These are phyloP conservation scores for Aspergillus phoenicis DNA, from an alignment of 2,329 filamentous ascomycete species.

Conservation along the genomic window DNA sequence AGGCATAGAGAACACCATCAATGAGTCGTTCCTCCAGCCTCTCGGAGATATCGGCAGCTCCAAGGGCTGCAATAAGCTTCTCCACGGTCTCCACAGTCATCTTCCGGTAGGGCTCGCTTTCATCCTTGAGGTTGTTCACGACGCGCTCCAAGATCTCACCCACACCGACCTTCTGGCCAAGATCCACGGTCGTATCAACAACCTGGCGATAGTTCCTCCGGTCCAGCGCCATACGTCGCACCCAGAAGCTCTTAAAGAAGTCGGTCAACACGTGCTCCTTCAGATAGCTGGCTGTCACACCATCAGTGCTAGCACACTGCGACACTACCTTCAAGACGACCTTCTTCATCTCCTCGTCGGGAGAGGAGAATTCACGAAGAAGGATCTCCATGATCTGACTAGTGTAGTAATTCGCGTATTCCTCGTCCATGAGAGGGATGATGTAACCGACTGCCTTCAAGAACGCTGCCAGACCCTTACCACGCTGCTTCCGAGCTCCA, in stretches of 20 bases:
- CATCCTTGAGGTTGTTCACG: slow-evolving; percentile 94
- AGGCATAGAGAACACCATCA: slow-evolving; percentile 91
- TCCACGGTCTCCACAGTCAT: slow-evolving; percentile 99
- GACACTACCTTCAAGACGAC: slow-evolving; percentile 97
- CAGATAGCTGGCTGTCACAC: slow-evolving; percentile 90
- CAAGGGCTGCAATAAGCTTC: slow-evolving; percentile 90
- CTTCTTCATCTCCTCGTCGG: slow-evolving; percentile 99
- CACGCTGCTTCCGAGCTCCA: slow-evolving; percentile 90
- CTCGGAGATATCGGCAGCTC: slow-evolving; percentile 90
- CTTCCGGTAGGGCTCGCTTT: slow-evolving; percentile 96
- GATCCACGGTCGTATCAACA: slow-evolving; percentile 95
- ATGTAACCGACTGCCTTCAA: slow-evolving; percentile 97
- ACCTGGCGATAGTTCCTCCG: slow-evolving; percentile 98
- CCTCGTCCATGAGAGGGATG: slow-evolving; percentile 98
- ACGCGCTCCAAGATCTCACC: slow-evolving; percentile 92
- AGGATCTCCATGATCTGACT: slow-evolving; percentile 99
- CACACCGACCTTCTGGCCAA: slow-evolving; percentile 96
- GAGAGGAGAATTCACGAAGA: slow-evolving; percentile 91
- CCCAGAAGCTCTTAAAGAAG: slow-evolving; percentile 99
- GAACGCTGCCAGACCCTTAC: slow-evolving; percentile 93
- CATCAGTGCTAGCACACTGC: slow-evolving; percentile 90
- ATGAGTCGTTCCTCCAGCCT: slow-evolving; percentile 90
- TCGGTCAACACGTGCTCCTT: slow-evolving; percentile 94
- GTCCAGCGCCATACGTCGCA: slow-evolving; percentile 92
- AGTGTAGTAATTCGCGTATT: slow-evolving; percentile 99